These are phyloP conservation scores for Tylopilus sp. DNA, from an alignment of 1,284 basidiomycete species.

Conservation along the genomic window DNA sequence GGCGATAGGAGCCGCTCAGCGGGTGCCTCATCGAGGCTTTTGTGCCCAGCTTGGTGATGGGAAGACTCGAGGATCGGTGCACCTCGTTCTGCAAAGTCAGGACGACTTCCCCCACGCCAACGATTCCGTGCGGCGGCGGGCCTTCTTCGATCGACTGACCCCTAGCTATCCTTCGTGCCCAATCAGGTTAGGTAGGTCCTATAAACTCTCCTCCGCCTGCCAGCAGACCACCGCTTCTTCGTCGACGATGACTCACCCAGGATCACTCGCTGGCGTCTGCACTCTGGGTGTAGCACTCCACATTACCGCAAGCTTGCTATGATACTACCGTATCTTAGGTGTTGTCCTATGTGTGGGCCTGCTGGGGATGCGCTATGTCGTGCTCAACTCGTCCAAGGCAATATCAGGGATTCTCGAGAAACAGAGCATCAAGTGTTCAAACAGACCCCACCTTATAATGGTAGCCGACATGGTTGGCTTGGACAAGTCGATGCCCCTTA, in stretches of 20 bases:
- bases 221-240: background rate
- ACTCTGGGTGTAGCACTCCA: slow-evolving; percentile 14
- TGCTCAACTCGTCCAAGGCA: slow-evolving; percentile 24
- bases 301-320: background rate
- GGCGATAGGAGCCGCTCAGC: too few species aligned
- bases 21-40: too few species aligned
- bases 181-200: too few species aligned
- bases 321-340: slow-evolving; percentile 15
- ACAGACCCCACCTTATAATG: slow-evolving; percentile 25
- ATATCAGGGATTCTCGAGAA: slow-evolving; percentile 29
- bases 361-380: slow-evolving; percentile 20
- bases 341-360: slow-evolving; percentile 18
- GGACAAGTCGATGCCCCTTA: background rate
- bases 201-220: background rate
- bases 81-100: too few species aligned
- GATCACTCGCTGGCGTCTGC: slow-evolving; percentile 6
- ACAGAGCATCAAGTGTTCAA: slow-evolving; percentile 24
- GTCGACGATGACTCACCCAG: background rate
- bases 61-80: too few species aligned
- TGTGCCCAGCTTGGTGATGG: too few species aligned
- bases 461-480: slow-evolving; percentile 16
- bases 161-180: background rate
- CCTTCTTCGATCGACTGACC: background rate
- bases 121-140: too few species aligned
- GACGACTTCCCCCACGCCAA: too few species aligned